phyloP scores from a whole-genome alignment of 345 rosid genomes.

The Camelina sativa region DNA sequence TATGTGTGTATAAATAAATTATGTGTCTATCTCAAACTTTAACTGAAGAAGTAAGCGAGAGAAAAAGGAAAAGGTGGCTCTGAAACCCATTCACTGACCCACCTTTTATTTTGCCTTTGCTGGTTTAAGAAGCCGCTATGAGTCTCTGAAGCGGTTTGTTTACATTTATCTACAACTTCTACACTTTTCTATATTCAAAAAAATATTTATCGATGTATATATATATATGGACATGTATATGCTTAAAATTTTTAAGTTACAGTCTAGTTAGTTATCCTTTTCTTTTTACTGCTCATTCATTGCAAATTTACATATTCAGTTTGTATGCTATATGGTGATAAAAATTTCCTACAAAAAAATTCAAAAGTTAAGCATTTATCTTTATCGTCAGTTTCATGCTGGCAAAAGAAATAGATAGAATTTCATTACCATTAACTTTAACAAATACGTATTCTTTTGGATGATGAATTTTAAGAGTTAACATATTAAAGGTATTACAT shows the following conservation, averaged over 20 bases:
- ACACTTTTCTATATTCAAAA: background rate
- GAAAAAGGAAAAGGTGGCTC: constrained; percentile 46
- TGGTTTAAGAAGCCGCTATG: constrained; percentile 42
- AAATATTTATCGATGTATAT: no score
- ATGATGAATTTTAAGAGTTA: no score
- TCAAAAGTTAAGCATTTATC: constrained; percentile 1
- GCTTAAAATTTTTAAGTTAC: background rate
- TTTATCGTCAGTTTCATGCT: constrained; percentile 7
- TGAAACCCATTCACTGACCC: constrained; percentile 51
- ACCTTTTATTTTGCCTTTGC: constrained; percentile 45
- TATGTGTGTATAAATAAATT: background rate
- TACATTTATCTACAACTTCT: constrained; percentile 25
- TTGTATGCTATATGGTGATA: background rate
- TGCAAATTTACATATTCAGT: background rate
- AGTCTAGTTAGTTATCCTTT: background rate
- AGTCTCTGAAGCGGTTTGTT: constrained; percentile 39
- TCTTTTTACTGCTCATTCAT: background rate
- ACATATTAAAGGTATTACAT: background rate
- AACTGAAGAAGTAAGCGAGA: constrained; percentile 48
- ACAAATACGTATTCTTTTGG: background rate
- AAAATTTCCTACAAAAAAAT: background rate
- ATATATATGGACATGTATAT: background rate
- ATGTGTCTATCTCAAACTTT: constrained; percentile 38
- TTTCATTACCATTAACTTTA: background rate
- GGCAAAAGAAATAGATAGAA: background rate